A percentile compares a stretch with the other conserved stretches of the same genome.
Evolutionary conservation across 2,329 filamentous ascomycete genomes (phyloP).

Genomic region (Fusarium fracticaudum): DNA sequence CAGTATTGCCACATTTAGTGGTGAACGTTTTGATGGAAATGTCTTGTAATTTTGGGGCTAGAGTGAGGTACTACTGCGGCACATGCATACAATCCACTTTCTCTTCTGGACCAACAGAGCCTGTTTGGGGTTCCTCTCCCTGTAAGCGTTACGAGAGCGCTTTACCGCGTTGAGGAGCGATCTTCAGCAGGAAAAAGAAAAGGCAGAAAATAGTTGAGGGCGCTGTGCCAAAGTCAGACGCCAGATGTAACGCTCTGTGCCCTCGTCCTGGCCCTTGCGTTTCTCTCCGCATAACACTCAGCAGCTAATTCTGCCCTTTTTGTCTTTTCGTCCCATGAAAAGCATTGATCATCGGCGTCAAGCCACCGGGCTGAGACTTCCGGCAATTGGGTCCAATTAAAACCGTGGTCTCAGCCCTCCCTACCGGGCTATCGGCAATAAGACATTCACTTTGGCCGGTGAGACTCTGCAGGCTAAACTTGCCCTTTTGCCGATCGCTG

Average conservation of each 20-base stretch:
- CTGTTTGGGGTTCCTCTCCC: not conserved
- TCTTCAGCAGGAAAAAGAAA: not conserved
- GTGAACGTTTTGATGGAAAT: not conserved
- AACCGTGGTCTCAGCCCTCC: not conserved
- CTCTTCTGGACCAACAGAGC: not conserved
- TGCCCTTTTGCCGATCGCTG: constrained; percentile 1
- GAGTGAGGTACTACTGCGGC: not conserved
- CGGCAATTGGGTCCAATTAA: not conserved
- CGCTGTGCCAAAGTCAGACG: not conserved
- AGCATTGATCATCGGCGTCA: not conserved
- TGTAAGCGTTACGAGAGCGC: not conserved
- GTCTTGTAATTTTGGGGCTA: not conserved
- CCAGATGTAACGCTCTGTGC: not conserved
- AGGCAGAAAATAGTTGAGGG: not conserved
- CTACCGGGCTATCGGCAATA: constrained; percentile 7
- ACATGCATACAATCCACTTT: not conserved
- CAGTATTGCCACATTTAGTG: not conserved
- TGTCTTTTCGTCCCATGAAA: not conserved
- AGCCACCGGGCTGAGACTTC: not conserved
- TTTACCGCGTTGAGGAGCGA: not conserved
- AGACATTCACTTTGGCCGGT: not conserved
- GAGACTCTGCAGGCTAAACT: not conserved
- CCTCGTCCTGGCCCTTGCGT: not conserved
- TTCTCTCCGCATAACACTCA: not conserved
- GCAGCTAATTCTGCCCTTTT: not conserved